These are phyloP conservation scores for Aspergillus heteromorphus DNA, from an alignment of 495 filamentous ascomycete species.

Conservation along the genomic window DNA sequence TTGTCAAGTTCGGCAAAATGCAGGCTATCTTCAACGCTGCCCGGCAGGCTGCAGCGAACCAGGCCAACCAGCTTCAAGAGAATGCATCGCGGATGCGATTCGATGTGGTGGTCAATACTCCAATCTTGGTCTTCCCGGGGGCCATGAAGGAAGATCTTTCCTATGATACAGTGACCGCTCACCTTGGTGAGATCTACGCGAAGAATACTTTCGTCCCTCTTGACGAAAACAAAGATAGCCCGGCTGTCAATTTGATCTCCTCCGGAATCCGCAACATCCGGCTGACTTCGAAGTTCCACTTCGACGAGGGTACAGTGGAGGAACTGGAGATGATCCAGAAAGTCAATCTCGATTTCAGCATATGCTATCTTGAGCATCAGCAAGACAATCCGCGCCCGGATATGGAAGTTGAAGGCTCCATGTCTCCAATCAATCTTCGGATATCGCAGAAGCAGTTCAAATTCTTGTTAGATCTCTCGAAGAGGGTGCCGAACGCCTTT, in stretches of 20 bases:
- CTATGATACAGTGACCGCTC: slow-evolving; percentile 82
- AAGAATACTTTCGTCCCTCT: slow-evolving; percentile 85
- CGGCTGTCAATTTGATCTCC: slow-evolving; percentile 81
- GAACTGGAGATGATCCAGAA: slow-evolving; percentile 95
- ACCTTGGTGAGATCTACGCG: slow-evolving; percentile 94
- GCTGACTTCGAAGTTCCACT: slow-evolving; percentile 86
- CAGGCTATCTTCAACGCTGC: slow-evolving; percentile 98
- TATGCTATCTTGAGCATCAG: slow-evolving; percentile 85
- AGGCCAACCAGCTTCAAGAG: slow-evolving; percentile 88
- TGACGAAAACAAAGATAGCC: slow-evolving; percentile 62
- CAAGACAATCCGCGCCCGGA: slow-evolving; percentile 75
- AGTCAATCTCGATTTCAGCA: slow-evolving; percentile 84
- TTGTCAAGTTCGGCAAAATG: slow-evolving; percentile 99
- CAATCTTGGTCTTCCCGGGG: slow-evolving; percentile 89
- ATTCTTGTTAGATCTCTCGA: slow-evolving; percentile 77
- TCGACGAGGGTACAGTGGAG: slow-evolving; percentile 63
- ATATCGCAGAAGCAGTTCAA: slow-evolving; percentile 88
- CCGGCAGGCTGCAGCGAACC: slow-evolving; percentile 87
- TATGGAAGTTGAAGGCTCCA: slow-evolving; percentile 80
- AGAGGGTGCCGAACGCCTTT: slow-evolving; percentile 83
- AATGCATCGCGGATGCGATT: slow-evolving; percentile 86
- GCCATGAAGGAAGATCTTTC: slow-evolving; percentile 56
- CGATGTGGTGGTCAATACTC: slow-evolving; percentile 86
- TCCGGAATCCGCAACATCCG: slow-evolving; percentile 89
- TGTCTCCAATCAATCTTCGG: slow-evolving; percentile 86